Conservation (phyloP, 2,329 filamentous ascomycete genomes). For the Helminthosporium solani region DNA sequence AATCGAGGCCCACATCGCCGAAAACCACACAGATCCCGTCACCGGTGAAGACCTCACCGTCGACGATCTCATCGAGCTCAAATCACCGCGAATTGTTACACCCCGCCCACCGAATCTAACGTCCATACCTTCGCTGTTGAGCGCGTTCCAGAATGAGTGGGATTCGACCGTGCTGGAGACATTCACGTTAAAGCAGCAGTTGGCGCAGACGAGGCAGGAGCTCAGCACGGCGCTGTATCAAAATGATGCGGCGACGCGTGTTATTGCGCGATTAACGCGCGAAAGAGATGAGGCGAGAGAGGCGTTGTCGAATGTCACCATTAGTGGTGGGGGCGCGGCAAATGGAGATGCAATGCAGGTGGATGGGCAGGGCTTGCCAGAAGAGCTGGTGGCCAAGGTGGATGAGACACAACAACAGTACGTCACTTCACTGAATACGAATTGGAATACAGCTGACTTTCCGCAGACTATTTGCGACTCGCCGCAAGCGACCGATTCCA, state of each 20-base stretch:
- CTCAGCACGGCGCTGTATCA: slow-evolving; percentile 92
- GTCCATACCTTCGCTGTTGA: slow-evolving; percentile 90
- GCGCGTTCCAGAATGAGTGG: slow-evolving; percentile 98
- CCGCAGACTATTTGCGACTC: slow-evolving; percentile 75
- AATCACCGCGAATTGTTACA: slow-evolving; percentile 78
- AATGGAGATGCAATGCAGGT: slow-evolving; percentile 89
- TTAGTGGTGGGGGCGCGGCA: slow-evolving; percentile 58
- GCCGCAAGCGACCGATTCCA: slow-evolving; percentile 85
- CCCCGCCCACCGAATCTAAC: slow-evolving; percentile 91
- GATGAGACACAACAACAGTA: slow-evolving; percentile 80
- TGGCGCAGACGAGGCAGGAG: slow-evolving; percentile 88
- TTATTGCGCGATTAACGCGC: slow-evolving; percentile 86
- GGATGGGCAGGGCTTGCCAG: slow-evolving; percentile 75
- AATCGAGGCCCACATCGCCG: slow-evolving; percentile 90
- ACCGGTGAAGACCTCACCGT: slow-evolving; percentile 79
- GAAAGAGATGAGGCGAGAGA: slow-evolving; percentile 92
- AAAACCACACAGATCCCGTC: slow-evolving; percentile 89
- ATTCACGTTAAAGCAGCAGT: slow-evolving; percentile 84
- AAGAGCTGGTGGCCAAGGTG: slow-evolving; percentile 69
- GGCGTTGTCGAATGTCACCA: slow-evolving; percentile 80
- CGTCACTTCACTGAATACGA: slow-evolving; percentile 35
- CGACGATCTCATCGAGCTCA: slow-evolving; percentile 86
- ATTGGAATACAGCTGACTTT: slow-evolving; percentile 21
- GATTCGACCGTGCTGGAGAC: slow-evolving; percentile 89
- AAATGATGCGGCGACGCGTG: slow-evolving; percentile 92